phyloP scores from a whole-genome alignment of 2,329 filamentous ascomycete species.

The Colletotrichum tropicicola region DNA sequence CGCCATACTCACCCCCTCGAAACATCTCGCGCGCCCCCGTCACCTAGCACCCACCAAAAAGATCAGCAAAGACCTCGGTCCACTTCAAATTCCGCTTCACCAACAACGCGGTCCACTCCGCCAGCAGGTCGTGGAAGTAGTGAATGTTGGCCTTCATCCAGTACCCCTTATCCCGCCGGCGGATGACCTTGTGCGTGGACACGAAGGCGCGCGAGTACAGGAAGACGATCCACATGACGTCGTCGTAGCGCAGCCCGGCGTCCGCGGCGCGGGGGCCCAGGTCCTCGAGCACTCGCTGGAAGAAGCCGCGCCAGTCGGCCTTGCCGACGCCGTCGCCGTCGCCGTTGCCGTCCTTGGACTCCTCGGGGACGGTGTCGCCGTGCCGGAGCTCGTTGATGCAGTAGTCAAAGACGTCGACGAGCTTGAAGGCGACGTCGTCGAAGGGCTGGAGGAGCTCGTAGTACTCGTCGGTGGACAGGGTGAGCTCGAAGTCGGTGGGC shows the following conservation, averaged over 20 bases:
- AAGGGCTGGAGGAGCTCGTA: constrained; percentile 12
- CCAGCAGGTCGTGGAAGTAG: constrained; percentile 16
- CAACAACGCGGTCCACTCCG: constrained; percentile 5
- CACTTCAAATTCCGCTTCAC: background rate
- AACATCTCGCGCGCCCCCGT: background rate
- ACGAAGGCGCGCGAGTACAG: constrained; percentile 11
- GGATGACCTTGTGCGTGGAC: background rate
- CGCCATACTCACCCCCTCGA: too few species aligned
- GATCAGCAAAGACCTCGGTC: background rate
- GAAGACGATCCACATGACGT: constrained; percentile 20
- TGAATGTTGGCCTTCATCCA: background rate
- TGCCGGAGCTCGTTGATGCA: constrained; percentile 2
- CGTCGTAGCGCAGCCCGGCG: background rate
- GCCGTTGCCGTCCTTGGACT: too few species aligned
- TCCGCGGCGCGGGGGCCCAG: background rate
- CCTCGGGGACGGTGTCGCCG: background rate
- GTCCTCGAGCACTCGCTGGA: background rate
- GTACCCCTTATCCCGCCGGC: background rate
- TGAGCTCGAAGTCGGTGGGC: background rate
- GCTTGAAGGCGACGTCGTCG: constrained; percentile 9
- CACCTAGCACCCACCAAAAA: background rate
- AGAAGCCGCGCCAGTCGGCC: background rate
- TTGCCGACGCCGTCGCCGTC: too few species aligned
- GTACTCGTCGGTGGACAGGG: constrained; percentile 11
- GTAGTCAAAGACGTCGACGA: constrained; percentile 10